phyloP scores from a whole-genome alignment of 225 moss, liverwort and hornwort species.

The Pseudoscleropodium purum region DNA sequence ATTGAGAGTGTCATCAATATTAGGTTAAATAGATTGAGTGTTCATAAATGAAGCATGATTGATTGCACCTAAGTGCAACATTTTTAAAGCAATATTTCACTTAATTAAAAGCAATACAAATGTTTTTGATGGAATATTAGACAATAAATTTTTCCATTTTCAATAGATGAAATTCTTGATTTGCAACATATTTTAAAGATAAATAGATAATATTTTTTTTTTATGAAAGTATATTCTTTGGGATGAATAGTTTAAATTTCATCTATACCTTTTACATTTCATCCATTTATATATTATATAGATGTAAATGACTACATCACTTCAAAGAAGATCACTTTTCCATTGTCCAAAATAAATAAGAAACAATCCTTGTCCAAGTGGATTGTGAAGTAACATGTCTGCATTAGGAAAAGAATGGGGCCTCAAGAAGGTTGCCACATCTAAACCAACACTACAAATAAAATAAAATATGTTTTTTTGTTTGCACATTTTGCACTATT shows the following conservation, averaged over 20 bases:
- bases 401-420: too few relatives aligned
- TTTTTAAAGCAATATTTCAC: background rate
- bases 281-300: background rate
- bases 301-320: background rate
- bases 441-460: too few relatives aligned
- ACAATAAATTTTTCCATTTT: background rate
- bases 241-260: background rate
- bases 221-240: too few relatives aligned
- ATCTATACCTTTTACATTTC: fast-evolving
- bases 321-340: background rate
- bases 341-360: background rate
- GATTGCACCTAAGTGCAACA: too few relatives aligned
- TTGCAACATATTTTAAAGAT: background rate
- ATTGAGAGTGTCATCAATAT: too few relatives aligned
- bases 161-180: background rate
- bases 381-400: too few relatives aligned
- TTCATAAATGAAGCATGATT: too few relatives aligned
- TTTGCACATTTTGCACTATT: too few relatives aligned
- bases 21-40: too few relatives aligned
- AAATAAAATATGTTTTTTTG: too few relatives aligned
- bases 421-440: too few relatives aligned
- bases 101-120: background rate
- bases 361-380: fast-evolving
- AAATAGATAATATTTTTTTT: background rate
- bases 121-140: too few relatives aligned